phyloP scores from a whole-genome alignment of 2,329 filamentous ascomycete genomes.

The Fusarium sp. region DNA sequence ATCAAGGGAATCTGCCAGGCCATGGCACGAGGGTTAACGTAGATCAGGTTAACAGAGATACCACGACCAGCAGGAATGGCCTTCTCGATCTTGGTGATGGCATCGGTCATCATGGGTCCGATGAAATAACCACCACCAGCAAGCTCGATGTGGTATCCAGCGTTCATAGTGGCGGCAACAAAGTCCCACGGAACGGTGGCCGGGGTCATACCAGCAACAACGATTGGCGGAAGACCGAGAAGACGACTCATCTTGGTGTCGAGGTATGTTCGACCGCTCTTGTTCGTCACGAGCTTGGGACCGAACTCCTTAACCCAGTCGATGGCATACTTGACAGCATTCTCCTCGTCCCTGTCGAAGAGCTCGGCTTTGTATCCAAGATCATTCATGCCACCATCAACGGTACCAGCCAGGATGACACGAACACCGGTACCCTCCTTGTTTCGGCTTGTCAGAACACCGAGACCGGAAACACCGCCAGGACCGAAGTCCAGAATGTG shows the following conservation, averaged over 20 bases:
- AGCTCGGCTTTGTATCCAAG: conserved; percentile 98
- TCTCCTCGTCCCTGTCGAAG: conserved; percentile 94
- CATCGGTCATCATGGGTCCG: conserved; percentile 82
- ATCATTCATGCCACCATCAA: conserved; percentile 88
- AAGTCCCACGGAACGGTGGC: conserved; percentile 92
- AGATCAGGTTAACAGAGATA: conserved; percentile 91
- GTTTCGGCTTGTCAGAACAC: conserved; percentile 96
- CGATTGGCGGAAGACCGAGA: conserved; percentile 83
- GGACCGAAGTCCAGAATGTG: conserved; percentile 98
- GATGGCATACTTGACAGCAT: conserved; percentile 92
- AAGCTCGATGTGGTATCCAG: conserved; percentile 93
- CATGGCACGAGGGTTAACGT: conserved; percentile 90
- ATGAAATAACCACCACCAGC: conserved; percentile 91
- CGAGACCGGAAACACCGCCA: conserved; percentile 94
- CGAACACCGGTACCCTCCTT: conserved; percentile 98
- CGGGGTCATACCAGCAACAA: conserved; percentile 96
- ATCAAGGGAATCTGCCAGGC: conserved; percentile 91
- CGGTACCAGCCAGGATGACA: conserved; percentile 92
- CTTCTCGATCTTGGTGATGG: conserved; percentile 85
- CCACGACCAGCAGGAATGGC: conserved; percentile 85
- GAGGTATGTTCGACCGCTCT: conserved; percentile 87
- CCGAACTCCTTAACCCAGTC: conserved; percentile 99
- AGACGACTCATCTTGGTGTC: conserved; percentile 96
- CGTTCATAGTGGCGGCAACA: conserved; percentile 91
- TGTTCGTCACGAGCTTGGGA: conserved; percentile 90